Conservation (phyloP, 2,329 filamentous ascomycete genomes). For the Trichoderma semiorbis region DNA sequence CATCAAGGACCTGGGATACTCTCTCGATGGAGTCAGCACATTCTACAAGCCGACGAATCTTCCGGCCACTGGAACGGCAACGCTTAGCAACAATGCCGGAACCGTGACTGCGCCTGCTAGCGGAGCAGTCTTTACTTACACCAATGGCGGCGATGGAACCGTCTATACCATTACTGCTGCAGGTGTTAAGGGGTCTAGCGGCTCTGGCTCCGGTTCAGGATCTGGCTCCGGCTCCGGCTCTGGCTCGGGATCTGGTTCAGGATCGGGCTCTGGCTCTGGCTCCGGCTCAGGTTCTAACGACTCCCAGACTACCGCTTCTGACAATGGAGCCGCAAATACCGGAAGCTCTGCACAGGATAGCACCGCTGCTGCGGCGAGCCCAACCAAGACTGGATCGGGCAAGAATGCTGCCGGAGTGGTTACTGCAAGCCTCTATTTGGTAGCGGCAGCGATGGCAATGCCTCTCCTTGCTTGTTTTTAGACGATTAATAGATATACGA, state of each 20-base stretch:
- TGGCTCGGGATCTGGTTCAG: neutral
- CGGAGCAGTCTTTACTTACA: constrained; percentile 35
- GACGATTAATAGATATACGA: neutral
- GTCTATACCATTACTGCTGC: constrained; percentile 36
- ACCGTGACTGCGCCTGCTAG: constrained; percentile 33
- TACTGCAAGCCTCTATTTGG: neutral
- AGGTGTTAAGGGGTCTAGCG: neutral
- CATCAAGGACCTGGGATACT: constrained; percentile 24
- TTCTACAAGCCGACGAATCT: constrained; percentile 25
- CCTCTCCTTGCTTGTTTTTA: neutral
- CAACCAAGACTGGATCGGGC: neutral
- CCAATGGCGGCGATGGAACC: constrained; percentile 27
- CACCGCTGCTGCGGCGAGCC: neutral
- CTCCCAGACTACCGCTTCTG: neutral
- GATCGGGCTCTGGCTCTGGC: neutral
- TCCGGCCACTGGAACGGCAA: constrained; percentile 29
- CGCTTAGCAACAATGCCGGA: constrained; percentile 29
- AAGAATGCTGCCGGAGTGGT: neutral
- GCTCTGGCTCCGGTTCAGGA: neutral
- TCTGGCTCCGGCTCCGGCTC: neutral
- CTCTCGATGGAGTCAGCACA: constrained; percentile 20
- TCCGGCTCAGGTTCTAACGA: neutral
- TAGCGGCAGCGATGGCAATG: neutral
- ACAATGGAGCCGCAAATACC: neutral
- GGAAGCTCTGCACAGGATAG: neutral